These are phyloP conservation scores for Rhodamnia argentea DNA, from an alignment of 345 rosid species.

Conservation along the genomic window DNA sequence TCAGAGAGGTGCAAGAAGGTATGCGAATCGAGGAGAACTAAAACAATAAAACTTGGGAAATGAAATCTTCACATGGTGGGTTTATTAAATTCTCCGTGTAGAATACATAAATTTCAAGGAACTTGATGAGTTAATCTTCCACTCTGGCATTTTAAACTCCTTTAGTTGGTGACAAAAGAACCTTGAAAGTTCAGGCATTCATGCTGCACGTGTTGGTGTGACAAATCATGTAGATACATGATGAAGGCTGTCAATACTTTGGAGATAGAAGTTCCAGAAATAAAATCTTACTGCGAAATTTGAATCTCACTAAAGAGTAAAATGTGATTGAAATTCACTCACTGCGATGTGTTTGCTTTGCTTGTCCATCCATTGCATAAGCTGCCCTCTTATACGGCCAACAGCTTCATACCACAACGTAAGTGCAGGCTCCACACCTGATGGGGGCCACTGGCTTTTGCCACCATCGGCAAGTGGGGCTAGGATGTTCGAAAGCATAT, in stretches of 20 bases:
- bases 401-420: constrained; percentile 96
- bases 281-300: background rate
- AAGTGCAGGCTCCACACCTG: constrained; percentile 85
- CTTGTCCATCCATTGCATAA: constrained; percentile 95
- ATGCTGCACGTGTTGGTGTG: background rate
- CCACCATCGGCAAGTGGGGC: constrained; percentile 96
- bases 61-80: background rate
- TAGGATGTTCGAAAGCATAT: constrained; percentile 91
- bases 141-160: background rate
- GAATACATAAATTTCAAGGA: background rate
- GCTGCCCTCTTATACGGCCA: constrained; percentile 76
- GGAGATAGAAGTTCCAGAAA: background rate
- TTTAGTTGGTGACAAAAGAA: background rate
- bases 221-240: background rate
- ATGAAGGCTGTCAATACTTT: background rate
- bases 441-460: constrained; percentile 96
- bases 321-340: constrained; percentile 14
- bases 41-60: background rate
- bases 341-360: constrained; percentile 97
- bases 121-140: background rate
- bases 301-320: background rate
- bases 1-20: background rate
- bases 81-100: background rate
- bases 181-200: background rate
- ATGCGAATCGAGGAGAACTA: background rate